Conservation (phyloP, 176 grass and related monocot species). For the Rhipidocladum racemiflorum region DNA sequence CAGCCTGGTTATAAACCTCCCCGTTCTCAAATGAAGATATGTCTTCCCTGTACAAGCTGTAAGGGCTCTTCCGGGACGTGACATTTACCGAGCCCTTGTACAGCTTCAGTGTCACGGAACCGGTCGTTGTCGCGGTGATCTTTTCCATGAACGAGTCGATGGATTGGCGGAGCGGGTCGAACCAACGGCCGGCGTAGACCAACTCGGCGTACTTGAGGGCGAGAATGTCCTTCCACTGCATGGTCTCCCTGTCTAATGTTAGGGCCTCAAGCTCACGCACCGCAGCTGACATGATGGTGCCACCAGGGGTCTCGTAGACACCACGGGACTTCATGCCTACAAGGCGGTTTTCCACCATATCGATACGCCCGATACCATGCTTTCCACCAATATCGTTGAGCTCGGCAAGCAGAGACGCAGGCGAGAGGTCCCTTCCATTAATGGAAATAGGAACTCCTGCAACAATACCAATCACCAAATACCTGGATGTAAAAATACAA, state of each 20-base stretch:
- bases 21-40: slow-evolving; percentile 93
- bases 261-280: slow-evolving; percentile 78
- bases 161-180: slow-evolving; percentile 59
- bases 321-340: slow-evolving; percentile 97
- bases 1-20: slow-evolving; percentile 77
- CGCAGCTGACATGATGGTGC: slow-evolving; percentile 74
- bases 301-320: slow-evolving; percentile 84
- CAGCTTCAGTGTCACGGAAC: slow-evolving; percentile 66
- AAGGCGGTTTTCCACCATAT: slow-evolving; percentile 91
- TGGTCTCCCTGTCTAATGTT: slow-evolving; percentile 64
- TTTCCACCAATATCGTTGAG: slow-evolving; percentile 82
- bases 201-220: slow-evolving; percentile 87
- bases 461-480: slow-evolving; percentile 74
- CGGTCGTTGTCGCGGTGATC: slow-evolving; percentile 55
- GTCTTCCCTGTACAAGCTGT: slow-evolving; percentile 90
- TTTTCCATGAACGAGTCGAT: slow-evolving; percentile 78
- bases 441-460: slow-evolving; percentile 80
- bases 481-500: slow-evolving; percentile 42
- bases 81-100: slow-evolving; percentile 74
- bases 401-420: slow-evolving; percentile 68
- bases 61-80: slow-evolving; percentile 55
- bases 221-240: slow-evolving; percentile 70
- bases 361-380: slow-evolving; percentile 73
- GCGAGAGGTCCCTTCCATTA: slow-evolving; percentile 63
- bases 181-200: slow-evolving; percentile 88